A percentile compares a stretch with the other conserved stretches of the same genome.
Evolutionary conservation across 2,329 filamentous ascomycete species (phyloP).

Genomic region (Phyllosticta paracitricarpa): DNA sequence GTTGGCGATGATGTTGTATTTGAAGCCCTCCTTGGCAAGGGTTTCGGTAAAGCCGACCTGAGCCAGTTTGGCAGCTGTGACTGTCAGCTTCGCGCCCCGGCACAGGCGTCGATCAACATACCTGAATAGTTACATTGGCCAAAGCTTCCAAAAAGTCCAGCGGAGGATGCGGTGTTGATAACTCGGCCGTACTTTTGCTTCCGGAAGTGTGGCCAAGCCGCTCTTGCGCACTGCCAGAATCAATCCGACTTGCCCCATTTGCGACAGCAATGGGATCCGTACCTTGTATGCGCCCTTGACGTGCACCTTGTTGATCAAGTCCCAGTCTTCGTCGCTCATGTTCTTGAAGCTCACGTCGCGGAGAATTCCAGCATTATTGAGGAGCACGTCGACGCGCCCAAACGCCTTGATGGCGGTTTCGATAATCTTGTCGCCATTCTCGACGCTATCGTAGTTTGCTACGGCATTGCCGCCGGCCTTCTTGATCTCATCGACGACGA

Average conservation of each 20-base stretch:
- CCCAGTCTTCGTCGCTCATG: conserved; percentile 96
- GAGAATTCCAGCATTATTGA: conserved; percentile 97
- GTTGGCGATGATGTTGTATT: conserved; percentile 96
- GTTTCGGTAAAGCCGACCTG: conserved; percentile 98
- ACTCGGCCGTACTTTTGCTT: conserved; percentile 97
- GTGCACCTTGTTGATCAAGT: conserved; percentile 86
- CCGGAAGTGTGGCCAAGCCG: conserved; percentile 94
- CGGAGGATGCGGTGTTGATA: conserved; percentile 95
- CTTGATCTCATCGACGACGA: conserved; percentile 74
- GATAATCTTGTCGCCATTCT: conserved; percentile 90
- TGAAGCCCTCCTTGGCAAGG: conserved; percentile 89
- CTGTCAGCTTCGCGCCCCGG: conserved; percentile 17
- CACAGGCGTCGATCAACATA: conserved; percentile 24
- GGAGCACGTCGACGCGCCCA: conserved; percentile 83
- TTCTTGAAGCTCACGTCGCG: conserved; percentile 97
- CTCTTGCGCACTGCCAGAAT: conserved; percentile 57
- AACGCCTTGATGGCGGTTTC: conserved; percentile 72
- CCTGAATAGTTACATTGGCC: conserved; percentile 92
- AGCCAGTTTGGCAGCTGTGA: conserved; percentile 73
- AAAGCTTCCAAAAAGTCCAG: conserved; percentile 90
- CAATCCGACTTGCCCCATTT: not conserved
- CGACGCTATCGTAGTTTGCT: conserved; percentile 93
- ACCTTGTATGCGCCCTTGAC: conserved; percentile 86
- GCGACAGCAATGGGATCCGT: not conserved
- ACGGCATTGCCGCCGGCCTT: conserved; percentile 87